Evolutionary conservation across 352 stramenopile genomes (phyloP), one percentile per base, ranked within the genome.

Genomic region (Pythium phragmiticola): DNA sequence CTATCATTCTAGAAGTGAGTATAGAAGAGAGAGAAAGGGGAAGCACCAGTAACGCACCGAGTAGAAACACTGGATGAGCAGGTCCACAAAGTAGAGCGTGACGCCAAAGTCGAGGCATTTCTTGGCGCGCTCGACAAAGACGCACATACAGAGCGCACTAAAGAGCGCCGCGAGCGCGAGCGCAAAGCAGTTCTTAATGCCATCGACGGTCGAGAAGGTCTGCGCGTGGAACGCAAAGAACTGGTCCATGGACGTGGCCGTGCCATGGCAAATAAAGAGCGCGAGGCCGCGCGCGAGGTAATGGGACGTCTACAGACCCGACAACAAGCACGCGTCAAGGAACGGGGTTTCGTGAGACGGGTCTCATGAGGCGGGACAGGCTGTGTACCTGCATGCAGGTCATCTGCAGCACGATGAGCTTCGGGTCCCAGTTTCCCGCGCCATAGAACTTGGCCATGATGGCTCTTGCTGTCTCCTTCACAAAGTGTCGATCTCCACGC

Each of bases 21-120:
- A 60, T 28, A 41, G 13, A 52, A 60, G 14, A 37, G 8, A 60
- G 39, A 21, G 9, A 50, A 55, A 17, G 21, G 28, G 37, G 9
- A 65, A 70, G 26, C 41, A 95, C 86, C 69, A 16, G 21, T 37
- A 3, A 65, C 72, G 26, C 41, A 95, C 86, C 69, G 77, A 87
- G 74, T 96, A 96, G 68, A 94, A 88, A 51, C 77, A 84, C 62
- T 91, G 85, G 16, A 78, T 64, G 23, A 95, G 60, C 37, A 96
- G 75, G 62, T 96, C 86, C 37, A 96, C 75, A 60, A 95, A 90
- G 71, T 94, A 94, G 43, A 93, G 83, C 57, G 88, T 95, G 39
- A 95, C 80, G 51, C 87, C 88, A 82, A 96, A 96, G 72, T 96
- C 88, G 56, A 96, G 76, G 52, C 88, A 96, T 66, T 96, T 96